A percentile compares a stretch with the other conserved stretches of the same genome.
phyloP scores from a whole-genome alignment of 2,329 filamentous ascomycete species.

The Calycina marina region DNA sequence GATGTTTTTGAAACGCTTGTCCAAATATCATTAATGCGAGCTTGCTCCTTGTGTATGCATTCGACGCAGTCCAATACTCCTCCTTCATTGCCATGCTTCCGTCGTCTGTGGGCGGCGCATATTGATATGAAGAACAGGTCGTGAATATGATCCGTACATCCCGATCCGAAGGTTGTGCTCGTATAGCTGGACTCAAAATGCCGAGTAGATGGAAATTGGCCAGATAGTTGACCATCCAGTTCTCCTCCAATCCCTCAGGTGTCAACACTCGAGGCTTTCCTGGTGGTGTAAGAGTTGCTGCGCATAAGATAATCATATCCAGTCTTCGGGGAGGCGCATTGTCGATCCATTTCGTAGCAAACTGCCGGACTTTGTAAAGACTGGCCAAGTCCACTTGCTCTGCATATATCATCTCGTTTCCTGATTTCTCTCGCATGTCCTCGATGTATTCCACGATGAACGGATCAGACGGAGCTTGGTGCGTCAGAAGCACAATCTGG shows the following conservation, averaged over 20 bases:
- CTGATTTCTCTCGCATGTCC: conserved; percentile 61
- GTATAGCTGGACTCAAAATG: conserved; percentile 78
- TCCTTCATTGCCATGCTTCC: conserved; percentile 27
- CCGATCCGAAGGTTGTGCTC: conserved; percentile 82
- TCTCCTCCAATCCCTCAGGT: conserved; percentile 68
- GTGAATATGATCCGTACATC: conserved; percentile 81
- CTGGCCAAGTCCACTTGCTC: conserved; percentile 85
- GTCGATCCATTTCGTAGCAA: conserved; percentile 97
- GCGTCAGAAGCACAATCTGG: conserved; percentile 81
- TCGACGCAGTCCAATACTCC: conserved; percentile 38
- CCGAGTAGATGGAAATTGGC: conserved; percentile 90
- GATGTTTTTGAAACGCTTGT: conserved; percentile 80
- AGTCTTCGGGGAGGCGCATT: conserved; percentile 78
- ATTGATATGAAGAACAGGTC: conserved; percentile 80
- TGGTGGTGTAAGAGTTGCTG: conserved; percentile 58
- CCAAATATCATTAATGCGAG: conserved; percentile 83
- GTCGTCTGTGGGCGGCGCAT: conserved; percentile 51
- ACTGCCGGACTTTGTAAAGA: conserved; percentile 79
- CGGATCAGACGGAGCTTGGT: conserved; percentile 64
- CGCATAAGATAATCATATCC: conserved; percentile 84
- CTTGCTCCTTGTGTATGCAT: conserved; percentile 50
- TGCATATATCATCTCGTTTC: conserved; percentile 82
- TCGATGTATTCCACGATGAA: conserved; percentile 90
- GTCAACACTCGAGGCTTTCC: conserved; percentile 48
- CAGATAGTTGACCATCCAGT: conserved; percentile 91